A percentile compares a stretch with the other conserved stretches of the same genome.
phyloP scores from a whole-genome alignment of 2,329 filamentous ascomycete genomes.

The Aspergillus sp. region DNA sequence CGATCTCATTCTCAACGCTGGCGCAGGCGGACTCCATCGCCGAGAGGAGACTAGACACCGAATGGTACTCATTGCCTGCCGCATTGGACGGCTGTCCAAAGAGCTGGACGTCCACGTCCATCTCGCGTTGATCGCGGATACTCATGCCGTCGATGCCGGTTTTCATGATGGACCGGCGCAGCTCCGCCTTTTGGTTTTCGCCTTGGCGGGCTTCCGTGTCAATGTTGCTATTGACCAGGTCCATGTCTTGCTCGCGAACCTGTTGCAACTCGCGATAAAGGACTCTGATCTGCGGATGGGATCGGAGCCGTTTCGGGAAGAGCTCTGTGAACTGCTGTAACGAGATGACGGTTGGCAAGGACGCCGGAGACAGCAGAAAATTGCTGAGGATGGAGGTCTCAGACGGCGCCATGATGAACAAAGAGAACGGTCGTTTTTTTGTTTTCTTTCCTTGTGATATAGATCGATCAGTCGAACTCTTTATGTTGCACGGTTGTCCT shows the following conservation, averaged over 20 bases:
- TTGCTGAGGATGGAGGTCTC: conserved; percentile 73
- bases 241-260: conserved; percentile 67
- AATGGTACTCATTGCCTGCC: conserved; percentile 53
- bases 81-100: conserved; percentile 51
- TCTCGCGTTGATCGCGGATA: conserved; percentile 36
- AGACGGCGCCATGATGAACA: conserved; percentile 63
- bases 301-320: conserved; percentile 67
- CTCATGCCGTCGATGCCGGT: conserved; percentile 34
- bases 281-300: conserved; percentile 64
- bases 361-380: conserved; percentile 75
- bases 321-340: conserved; percentile 72
- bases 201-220: conserved; percentile 37
- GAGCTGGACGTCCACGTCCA: conserved; percentile 55
- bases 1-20: conserved; percentile 68
- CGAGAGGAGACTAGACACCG: conserved; percentile 62
- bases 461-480: neutral
- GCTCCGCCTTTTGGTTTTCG: conserved; percentile 37
- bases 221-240: conserved; percentile 60
- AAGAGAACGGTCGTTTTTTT: neutral
- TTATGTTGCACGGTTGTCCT: neutral
- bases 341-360: conserved; percentile 70
- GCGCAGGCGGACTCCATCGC: conserved; percentile 67
- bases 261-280: conserved; percentile 79
- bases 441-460: neutral
- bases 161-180: conserved; percentile 32